Base-by-base conservation (phyloP, 2,329 filamentous ascomycete genomes). In the Aureobasidium zeae region DNA sequence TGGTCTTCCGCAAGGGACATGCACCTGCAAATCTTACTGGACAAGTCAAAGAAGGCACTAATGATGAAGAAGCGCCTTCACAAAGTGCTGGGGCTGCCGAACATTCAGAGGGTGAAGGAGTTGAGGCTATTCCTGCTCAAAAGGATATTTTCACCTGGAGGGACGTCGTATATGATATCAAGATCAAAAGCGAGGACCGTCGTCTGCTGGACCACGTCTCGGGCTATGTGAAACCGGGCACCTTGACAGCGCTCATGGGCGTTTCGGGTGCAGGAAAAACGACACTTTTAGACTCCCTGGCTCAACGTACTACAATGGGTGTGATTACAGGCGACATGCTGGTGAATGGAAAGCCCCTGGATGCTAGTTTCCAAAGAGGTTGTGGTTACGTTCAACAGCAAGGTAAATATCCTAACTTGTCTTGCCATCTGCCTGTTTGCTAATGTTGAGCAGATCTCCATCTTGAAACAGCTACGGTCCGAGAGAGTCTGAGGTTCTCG, bases 381-480 rank as follows among this genome's bases (percentile, higher is more conserved):
- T 80, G 76, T 0, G 79, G 79, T 0, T 82, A 82, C 51, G 77
- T 79, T 0, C 76, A 80, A 48, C 77, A 80, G 45, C 74, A 80
- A 56, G 75, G 82, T 58, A 31, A 26, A 3, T 12, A 9, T 11
- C 12, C 8, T n/a, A 21, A 10, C 19, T 3, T 11, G 10, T 10
- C 1, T n/a, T 39, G 3, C 8, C 25, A 8, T 26, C 25, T 26
- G 25, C 8, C 25, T 26, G 8, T 26, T n/a, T n/a, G n/a, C n/a
- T n/a, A n/a, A n/a, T n/a, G 24, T 26, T n/a, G 5, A 10, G 76
- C 81, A 58, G 77, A 84, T 60, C 59, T 78, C 0, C 74, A 77
- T 48, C 59, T 76, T 5, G 62, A 68, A 29, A 77, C 72, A 0
- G 60, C 73, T 2, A 77, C 75, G 0, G 72, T 77, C 5, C 66